Base-by-base conservation (phyloP, 2,329 filamentous ascomycete genomes). In the Aspergillus chevalieri region DNA sequence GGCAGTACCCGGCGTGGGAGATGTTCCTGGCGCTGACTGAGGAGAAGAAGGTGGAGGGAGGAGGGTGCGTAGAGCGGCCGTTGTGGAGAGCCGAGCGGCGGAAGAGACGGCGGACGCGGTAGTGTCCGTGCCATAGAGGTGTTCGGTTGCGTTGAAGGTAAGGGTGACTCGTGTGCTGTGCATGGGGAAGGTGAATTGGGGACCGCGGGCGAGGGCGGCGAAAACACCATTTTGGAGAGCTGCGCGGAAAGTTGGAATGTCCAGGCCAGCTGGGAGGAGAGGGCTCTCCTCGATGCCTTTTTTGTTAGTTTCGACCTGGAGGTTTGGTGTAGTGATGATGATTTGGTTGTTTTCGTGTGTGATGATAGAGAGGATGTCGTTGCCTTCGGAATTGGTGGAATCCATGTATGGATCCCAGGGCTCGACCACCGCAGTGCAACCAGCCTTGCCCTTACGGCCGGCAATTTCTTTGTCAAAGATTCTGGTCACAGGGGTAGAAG, bases 161-260 rank as follows among this genome's bases (percentile, higher is more conserved):
- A 97, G 71, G 3, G 74, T 82, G 47, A 95, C 82, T 51, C 82
- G 76, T 45, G 85, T 88, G 52, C 82, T 84, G 62, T 95, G 87
- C 48, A 97, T 73, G 0, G 91, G 89, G 56, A 89, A 91, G 15
- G 80, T 82, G 52, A 89, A 84, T 44, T 85, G 82, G 0, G 93
- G 92, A 0, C 93, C 93, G 22, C 91, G 84, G 6, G 91, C 86
- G 8, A 97, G 77, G 4, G 89, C 92, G 21, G 91, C 89, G 19
- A 87, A 79, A 24, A 85, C 86, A 28, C 93, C 93, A 58, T 89
- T 93, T 54, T 86, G 77, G 15, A 96, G 79, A 42, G 78, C 67
- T 65, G 72, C 68, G 47, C 78, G 65, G 52, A 84, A 59, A 14
- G 72, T 62, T 50, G 72, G 54, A 44, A 81, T 48, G 49, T 78